Conservation (phyloP, 73 alveolate species). For the Stentor roeselii region DNA sequence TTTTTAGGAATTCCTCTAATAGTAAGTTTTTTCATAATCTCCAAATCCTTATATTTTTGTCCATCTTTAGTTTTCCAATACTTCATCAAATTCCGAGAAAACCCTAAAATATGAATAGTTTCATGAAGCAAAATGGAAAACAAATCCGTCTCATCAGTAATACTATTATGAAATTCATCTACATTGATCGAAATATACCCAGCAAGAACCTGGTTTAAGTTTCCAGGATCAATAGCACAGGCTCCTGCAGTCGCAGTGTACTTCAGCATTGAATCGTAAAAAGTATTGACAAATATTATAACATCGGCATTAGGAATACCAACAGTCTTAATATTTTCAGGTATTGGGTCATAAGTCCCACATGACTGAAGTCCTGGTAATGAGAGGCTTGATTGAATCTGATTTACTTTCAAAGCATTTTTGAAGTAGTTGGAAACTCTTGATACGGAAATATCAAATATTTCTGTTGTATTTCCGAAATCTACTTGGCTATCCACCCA, state of each 20-base stretch:
- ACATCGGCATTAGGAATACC: neutral
- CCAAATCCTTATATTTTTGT: too few species aligned
- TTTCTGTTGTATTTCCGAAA: too few species aligned
- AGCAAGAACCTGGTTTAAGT: neutral
- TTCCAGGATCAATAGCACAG: neutral
- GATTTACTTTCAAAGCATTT: too few species aligned
- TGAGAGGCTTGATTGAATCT: neutral
- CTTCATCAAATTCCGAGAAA: too few species aligned
- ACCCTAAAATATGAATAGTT: too few species aligned
- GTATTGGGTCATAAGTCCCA: neutral
- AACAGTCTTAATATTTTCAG: neutral
- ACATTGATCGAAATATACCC: neutral
- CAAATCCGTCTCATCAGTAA: neutral
- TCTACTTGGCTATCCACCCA: too few species aligned
- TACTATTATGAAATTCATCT: too few species aligned
- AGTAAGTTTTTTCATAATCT: too few species aligned
- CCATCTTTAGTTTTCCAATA: too few species aligned
- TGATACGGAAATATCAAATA: too few species aligned
- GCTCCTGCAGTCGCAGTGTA: neutral
- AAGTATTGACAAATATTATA: neutral
- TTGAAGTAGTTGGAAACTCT: neutral
- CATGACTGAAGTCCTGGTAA: neutral
- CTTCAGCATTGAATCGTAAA: neutral
- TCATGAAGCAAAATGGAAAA: too few species aligned
- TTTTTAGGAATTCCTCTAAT: too few species aligned